Percentiles rank a stretch among this genome's conserved stretches.
Conservation (phyloP, 2,329 filamentous ascomycete species). For the Colletotrichum tabaci region DNA sequence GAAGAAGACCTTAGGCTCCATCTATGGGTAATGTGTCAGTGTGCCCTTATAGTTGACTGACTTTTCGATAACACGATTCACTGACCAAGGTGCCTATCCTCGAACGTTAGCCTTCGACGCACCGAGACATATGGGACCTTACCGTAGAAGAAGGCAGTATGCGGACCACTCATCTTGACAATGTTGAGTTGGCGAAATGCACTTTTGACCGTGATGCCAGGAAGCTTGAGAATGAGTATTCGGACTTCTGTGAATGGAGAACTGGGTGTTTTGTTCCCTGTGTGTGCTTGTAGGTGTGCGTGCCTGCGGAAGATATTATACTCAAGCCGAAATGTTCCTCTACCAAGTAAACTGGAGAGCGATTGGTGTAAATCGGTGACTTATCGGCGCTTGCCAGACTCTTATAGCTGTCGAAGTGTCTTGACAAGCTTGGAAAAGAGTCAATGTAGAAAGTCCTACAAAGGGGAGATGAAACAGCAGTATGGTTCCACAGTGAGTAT, state of each 20-base stretch:
- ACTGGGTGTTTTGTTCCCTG: background rate
- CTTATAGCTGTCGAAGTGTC: background rate
- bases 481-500: background rate
- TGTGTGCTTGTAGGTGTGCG: background rate
- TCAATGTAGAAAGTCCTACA: background rate
- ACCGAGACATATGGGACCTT: constrained; percentile 33
- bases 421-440: background rate
- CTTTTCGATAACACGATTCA: background rate
- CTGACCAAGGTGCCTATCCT: constrained; percentile 54
- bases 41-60: constrained; percentile 38
- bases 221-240: background rate
- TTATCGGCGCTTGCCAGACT: background rate
- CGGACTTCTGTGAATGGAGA: background rate
- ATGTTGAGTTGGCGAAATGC: background rate
- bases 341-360: too few species aligned
- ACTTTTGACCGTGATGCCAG: background rate
- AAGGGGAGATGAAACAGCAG: background rate
- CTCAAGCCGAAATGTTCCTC: too few species aligned
- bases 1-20: constrained; percentile 90
- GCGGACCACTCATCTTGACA: constrained; percentile 57
- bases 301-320: background rate
- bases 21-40: constrained; percentile 56
- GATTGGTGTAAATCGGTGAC: too few species aligned
- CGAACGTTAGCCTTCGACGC: constrained; percentile 8
- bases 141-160: constrained; percentile 73